Evolutionary conservation across 169 alveolate genomes (phyloP), one percentile per base, ranked within the genome.

Genomic region (Cyclospora cayetanensis): DNA sequence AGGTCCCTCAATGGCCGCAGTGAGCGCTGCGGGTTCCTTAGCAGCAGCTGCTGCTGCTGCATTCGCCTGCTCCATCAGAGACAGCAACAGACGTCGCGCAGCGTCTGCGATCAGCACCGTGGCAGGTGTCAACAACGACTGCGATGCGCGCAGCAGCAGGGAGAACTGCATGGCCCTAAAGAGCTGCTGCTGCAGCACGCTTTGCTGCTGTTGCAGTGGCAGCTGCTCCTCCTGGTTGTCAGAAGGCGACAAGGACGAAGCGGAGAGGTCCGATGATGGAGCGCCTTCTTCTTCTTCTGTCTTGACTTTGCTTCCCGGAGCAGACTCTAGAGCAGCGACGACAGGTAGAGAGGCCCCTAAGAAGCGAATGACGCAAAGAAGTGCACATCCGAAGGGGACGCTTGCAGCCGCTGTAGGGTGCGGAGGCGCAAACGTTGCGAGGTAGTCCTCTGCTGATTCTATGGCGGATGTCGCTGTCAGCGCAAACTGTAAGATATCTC

Each of bases 91-190:
- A 50, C 50, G 70, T 12, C 88, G 27, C 22, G 74, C 88, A 34
- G 88, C 88, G 39, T 43, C 88, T 29, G 88, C 88, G 29, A 70
- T 46, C 43, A 79, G 88, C 70, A 79, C 12, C 5, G 70, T 70
- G 31, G 88, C 72, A 11, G 42, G 53, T 46, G 52, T 29, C 15
- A 31, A 12, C 65, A 37, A 39, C 20, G 72, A 15, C 50, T 79
- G 88, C 1, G 50, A 43, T 39, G 88, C 29, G 37, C 52, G 46
- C 88, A 79, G 29, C 70, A 79, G 72, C 37, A 79, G 34, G 2
- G 70, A 15, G 31, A 79, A 31, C 53, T 79, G 88, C 88, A 79
- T 31, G 34, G 88, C 53, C 72, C 88, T 42, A 25, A 50, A 46
- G 35, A 79, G 72, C 72, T 79, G 72, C 50, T 79, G 53, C 37